Evolutionary conservation across 2,329 filamentous ascomycete genomes (phyloP).

Genomic region (Aspergillus sp.): DNA sequence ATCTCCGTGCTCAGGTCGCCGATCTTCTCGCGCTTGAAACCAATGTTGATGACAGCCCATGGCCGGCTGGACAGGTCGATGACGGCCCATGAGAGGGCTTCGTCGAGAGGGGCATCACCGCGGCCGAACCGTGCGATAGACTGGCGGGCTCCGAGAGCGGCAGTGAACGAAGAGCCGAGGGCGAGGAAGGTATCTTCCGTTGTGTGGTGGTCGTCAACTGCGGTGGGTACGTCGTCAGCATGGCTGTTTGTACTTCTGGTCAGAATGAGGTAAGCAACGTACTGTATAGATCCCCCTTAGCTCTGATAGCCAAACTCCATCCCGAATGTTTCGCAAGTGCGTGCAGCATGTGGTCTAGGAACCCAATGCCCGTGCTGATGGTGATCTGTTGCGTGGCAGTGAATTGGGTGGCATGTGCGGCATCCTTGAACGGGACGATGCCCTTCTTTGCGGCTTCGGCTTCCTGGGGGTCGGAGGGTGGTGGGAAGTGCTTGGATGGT

Average conservation of each 20-base stretch:
- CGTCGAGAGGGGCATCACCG: conserved; percentile 91
- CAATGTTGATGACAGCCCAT: conserved; percentile 78
- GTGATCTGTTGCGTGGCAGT: conserved; percentile 83
- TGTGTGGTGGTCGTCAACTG: conserved; percentile 98
- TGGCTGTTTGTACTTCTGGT: background rate
- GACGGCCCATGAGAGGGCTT: conserved; percentile 89
- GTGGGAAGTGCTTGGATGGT: conserved; percentile 56
- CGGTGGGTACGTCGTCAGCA: background rate
- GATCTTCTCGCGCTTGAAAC: conserved; percentile 86
- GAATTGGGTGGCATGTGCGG: conserved; percentile 77
- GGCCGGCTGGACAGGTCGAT: conserved; percentile 94
- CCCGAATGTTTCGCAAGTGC: conserved; percentile 93
- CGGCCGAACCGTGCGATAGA: conserved; percentile 88
- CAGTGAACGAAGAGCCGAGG: conserved; percentile 79
- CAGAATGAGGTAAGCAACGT: conserved; percentile 34
- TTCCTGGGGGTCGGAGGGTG: conserved; percentile 57
- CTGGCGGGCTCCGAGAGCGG: conserved; percentile 72
- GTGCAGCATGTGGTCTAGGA: conserved; percentile 98
- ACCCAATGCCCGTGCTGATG: conserved; percentile 91
- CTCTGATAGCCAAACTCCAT: conserved; percentile 82
- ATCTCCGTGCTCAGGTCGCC: conserved; percentile 93
- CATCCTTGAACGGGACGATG: conserved; percentile 43
- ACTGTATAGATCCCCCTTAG: conserved; percentile 90
- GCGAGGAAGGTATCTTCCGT: conserved; percentile 94
- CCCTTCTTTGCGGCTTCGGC: conserved; percentile 50